Conservation (phyloP, 2,329 filamentous ascomycete genomes). For the Ceratocystis variospora region DNA sequence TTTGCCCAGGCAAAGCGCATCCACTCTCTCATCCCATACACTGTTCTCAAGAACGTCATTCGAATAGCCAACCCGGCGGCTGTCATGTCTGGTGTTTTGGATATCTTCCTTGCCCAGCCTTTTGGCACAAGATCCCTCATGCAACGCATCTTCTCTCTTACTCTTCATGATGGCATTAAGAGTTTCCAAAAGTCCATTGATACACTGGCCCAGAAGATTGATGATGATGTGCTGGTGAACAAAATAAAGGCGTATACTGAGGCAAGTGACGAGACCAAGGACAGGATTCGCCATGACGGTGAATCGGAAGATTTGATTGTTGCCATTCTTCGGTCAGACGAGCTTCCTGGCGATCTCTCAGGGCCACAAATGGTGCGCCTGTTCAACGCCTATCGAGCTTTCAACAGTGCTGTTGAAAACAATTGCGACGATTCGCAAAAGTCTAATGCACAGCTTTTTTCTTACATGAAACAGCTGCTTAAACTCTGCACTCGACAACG, state of each 20-base stretch:
- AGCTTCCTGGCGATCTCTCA: slow-evolving; percentile 58
- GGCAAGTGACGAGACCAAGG: slow-evolving; percentile 60
- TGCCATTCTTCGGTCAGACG: slow-evolving; percentile 59
- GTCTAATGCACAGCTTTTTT: slow-evolving; percentile 82
- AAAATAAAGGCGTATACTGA: slow-evolving; percentile 74
- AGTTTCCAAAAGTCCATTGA: slow-evolving; percentile 81
- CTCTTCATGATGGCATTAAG: slow-evolving; percentile 78
- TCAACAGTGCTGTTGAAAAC: slow-evolving; percentile 88
- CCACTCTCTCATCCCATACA: slow-evolving; percentile 87
- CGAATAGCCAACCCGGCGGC: slow-evolving; percentile 90
- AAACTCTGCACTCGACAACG: slow-evolving; percentile 83
- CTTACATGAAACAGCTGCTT: slow-evolving; percentile 83
- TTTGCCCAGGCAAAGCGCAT: slow-evolving; percentile 91
- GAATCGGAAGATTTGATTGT: slow-evolving; percentile 64
- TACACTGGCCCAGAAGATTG: slow-evolving; percentile 58
- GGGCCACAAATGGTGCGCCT: slow-evolving; percentile 66
- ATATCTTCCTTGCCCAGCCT: slow-evolving; percentile 89
- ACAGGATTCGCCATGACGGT: slow-evolving; percentile 60
- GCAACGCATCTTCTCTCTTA: slow-evolving; percentile 87
- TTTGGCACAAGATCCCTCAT: slow-evolving; percentile 81
- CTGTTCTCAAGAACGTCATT: slow-evolving; percentile 89
- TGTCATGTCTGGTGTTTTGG: slow-evolving; percentile 90
- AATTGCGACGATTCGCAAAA: slow-evolving; percentile 72
- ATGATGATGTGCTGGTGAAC: slow-evolving; percentile 61
- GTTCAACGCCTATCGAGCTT: slow-evolving; percentile 91